A percentile compares a stretch with the other conserved stretches of the same genome.
Conservation (phyloP, 2,329 filamentous ascomycete species). For the Coniella vitis region DNA sequence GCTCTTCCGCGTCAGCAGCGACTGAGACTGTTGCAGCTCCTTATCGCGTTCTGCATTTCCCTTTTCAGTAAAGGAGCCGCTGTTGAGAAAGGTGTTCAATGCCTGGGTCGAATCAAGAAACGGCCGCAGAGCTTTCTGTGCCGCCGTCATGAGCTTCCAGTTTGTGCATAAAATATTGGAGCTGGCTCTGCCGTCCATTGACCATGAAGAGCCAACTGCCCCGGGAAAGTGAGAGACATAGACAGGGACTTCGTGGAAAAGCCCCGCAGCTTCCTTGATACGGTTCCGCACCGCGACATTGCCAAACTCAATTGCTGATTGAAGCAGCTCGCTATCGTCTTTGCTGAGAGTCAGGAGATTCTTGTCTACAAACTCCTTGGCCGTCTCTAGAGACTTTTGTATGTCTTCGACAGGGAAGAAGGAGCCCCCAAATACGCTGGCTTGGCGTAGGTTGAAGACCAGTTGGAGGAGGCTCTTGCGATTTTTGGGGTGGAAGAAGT, state of each 20-base stretch:
- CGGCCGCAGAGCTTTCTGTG: constrained; percentile 47
- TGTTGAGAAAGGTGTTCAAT: constrained; percentile 42
- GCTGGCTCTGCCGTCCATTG: constrained; percentile 47
- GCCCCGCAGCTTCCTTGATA: constrained; percentile 60
- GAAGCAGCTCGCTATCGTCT: constrained; percentile 55
- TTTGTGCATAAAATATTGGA: constrained; percentile 45
- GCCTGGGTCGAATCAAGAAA: constrained; percentile 35
- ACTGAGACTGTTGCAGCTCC: constrained; percentile 20
- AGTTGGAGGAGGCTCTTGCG: constrained; percentile 58
- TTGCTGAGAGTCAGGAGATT: constrained; percentile 50
- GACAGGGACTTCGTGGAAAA: constrained; percentile 71
- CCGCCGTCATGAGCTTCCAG: constrained; percentile 40
- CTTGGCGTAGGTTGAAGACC: constrained; percentile 72
- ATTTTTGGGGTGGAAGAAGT: constrained; percentile 78
- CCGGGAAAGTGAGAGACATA: constrained; percentile 62
- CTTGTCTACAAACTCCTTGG: constrained; percentile 59
- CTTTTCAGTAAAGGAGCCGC: constrained; percentile 33
- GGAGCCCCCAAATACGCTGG: constrained; percentile 77
- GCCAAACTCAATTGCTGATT: constrained; percentile 59
- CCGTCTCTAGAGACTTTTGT: constrained; percentile 55
- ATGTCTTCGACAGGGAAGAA: constrained; percentile 65
- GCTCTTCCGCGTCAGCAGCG: not conserved
- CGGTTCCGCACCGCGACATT: constrained; percentile 50
- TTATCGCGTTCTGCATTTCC: constrained; percentile 32
- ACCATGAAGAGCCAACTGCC: constrained; percentile 56